Evolutionary conservation across 1,284 basidiomycete species (phyloP).

Genomic region (Ustilago trichophora): DNA sequence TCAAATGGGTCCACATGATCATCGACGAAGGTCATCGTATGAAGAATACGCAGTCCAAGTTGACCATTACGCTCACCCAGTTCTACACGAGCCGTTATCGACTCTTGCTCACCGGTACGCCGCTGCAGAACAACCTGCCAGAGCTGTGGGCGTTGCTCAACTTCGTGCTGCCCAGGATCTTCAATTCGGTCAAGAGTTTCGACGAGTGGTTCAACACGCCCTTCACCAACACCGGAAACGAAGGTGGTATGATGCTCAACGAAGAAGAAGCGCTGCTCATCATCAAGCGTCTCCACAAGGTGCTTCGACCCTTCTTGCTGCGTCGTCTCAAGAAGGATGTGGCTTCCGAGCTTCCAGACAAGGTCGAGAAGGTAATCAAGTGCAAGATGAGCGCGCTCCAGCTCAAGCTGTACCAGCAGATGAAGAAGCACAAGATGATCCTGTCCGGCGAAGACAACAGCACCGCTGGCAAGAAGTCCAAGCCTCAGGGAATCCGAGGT

Average conservation of each 20-base stretch:
- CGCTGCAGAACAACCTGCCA: conserved; percentile 97
- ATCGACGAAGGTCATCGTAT: conserved; percentile 85
- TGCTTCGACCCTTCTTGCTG: conserved; percentile 94
- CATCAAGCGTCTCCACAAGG: conserved; percentile 97
- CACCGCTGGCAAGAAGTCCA: conserved; percentile 53
- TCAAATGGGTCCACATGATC: conserved; percentile 67
- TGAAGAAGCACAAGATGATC: conserved; percentile 93
- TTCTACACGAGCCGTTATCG: conserved; percentile 93
- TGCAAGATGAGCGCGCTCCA: conserved; percentile 96
- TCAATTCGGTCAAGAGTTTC: conserved; percentile 99
- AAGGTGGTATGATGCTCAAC: conserved; percentile 90
- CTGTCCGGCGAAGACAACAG: conserved; percentile 68
- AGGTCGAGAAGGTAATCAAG: conserved; percentile 99
- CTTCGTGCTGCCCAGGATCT: conserved; percentile 96
- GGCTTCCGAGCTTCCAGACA: conserved; percentile 95
- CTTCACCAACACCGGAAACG: conserved; percentile 89
- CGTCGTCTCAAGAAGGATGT: conserved; percentile 98
- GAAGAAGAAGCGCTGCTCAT: conserved; percentile 99
- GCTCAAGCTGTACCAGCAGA: conserved; percentile 93
- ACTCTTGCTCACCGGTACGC: conserved; percentile 96
- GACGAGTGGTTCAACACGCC: conserved; percentile 99
- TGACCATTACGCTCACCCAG: conserved; percentile 89
- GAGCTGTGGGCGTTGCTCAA: conserved; percentile 98
- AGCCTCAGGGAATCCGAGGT: conserved; percentile 67
- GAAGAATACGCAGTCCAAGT: conserved; percentile 98